Evolutionary conservation across 352 stramenopile genomes (phyloP).

Genomic region (Pythium insidiosum): DNA sequence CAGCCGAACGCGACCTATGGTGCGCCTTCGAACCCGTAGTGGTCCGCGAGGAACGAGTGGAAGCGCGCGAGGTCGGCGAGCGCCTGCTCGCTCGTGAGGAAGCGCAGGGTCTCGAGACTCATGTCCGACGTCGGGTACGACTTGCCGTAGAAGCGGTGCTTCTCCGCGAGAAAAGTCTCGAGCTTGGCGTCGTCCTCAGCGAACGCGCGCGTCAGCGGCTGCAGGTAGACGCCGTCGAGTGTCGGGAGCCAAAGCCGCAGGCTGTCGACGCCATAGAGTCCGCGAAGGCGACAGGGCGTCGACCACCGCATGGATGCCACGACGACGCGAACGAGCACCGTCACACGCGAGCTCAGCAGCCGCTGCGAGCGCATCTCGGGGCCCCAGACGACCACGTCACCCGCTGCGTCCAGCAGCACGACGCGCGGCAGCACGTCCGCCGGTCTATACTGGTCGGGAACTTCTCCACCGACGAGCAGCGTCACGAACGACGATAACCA

Average conservation of each 20-base stretch:
- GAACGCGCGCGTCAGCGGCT: constrained; percentile 47
- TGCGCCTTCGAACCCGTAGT: constrained; percentile 44
- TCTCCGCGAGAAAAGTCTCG: too few relatives aligned
- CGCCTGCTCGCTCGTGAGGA: constrained; percentile 85
- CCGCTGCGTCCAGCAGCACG: constrained; percentile 36
- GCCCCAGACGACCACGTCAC: constrained; percentile 72
- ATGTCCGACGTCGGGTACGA: constrained; percentile 84
- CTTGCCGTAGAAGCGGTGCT: constrained; percentile 95
- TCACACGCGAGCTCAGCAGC: constrained; percentile 60
- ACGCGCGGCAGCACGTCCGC: constrained; percentile 67
- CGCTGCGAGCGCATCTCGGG: constrained; percentile 60
- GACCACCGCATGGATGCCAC: constrained; percentile 47
- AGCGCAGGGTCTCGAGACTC: constrained; percentile 74
- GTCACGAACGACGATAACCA: constrained; percentile 63
- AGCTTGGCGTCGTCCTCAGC: constrained; percentile 35
- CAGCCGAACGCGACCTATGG: constrained; percentile 94
- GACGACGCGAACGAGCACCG: constrained; percentile 44
- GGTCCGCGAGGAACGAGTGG: constrained; percentile 55
- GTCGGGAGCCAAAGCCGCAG: constrained; percentile 73
- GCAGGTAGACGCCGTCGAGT: constrained; percentile 71
- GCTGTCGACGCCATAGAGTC: constrained; percentile 62
- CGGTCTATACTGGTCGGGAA: constrained; percentile 60
- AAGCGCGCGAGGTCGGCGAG: constrained; percentile 91
- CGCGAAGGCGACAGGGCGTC: constrained; percentile 47
- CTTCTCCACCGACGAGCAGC: constrained; percentile 50